These are phyloP conservation scores for Waltergamsia citrina DNA, from an alignment of 2,329 filamentous ascomycete species.

Conservation along the genomic window DNA sequence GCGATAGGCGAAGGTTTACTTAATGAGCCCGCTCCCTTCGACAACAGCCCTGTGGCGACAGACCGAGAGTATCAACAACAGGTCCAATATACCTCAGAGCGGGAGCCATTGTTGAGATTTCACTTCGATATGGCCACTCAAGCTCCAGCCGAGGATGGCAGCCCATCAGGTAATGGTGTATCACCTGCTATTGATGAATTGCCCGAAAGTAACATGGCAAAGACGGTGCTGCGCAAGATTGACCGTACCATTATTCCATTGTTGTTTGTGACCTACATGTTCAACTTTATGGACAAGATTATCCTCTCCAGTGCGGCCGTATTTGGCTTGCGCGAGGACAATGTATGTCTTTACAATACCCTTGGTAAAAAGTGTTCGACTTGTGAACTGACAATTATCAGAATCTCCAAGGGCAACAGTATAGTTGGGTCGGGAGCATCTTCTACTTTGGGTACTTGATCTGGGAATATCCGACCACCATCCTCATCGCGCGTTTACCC, in stretches of 20 bases:
- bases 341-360: conserved; percentile 11
- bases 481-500: conserved; percentile 36
- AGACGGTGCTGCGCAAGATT: conserved; percentile 41
- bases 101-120: no score
- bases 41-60: no score
- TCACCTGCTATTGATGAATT: neutral
- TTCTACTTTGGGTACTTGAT: conserved; percentile 36
- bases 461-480: conserved; percentile 38
- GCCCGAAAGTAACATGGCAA: conserved; percentile 10
- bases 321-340: conserved; percentile 43
- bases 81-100: no score
- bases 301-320: conserved; percentile 46
- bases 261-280: conserved; percentile 46
- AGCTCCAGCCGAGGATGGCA: neutral
- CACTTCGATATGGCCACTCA: neutral
- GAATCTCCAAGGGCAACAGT: conserved; percentile 32
- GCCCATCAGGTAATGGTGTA: neutral
- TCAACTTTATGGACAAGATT: conserved; percentile 55
- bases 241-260: conserved; percentile 45
- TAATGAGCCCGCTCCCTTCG: neutral
- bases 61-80: no score
- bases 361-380: neutral
- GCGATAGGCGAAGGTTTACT: neutral
- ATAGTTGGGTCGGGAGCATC: conserved; percentile 49
- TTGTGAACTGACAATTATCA: conserved; percentile 2